These are phyloP conservation scores for Venturia nashicola DNA, from an alignment of 2,329 filamentous ascomycete genomes.

Conservation along the genomic window DNA sequence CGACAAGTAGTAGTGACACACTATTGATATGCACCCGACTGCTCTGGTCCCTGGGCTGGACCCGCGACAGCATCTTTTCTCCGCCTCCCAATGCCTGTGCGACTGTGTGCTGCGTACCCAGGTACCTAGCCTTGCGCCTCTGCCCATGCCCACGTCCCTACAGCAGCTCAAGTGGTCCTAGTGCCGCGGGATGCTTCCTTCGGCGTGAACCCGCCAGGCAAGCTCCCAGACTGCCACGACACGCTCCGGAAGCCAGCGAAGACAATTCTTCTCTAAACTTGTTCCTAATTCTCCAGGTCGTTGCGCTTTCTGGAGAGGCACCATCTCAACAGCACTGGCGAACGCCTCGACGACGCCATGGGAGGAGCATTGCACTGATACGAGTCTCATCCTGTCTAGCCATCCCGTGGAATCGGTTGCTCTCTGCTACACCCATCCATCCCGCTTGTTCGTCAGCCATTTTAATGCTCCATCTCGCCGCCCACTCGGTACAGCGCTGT, in stretches of 20 bases:
- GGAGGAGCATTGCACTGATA: background rate
- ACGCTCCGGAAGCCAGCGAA: background rate
- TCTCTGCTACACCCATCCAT: background rate
- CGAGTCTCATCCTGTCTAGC: background rate
- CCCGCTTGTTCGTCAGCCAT: background rate
- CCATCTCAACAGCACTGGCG: background rate
- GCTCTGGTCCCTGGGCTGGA: no score
- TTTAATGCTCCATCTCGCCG: background rate
- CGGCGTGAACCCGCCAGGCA: background rate
- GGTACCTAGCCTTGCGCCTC: background rate
- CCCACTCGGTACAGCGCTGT: background rate
- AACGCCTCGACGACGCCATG: background rate
- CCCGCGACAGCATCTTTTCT: background rate
- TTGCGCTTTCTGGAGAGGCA: background rate
- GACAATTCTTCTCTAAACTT: background rate
- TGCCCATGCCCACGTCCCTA: background rate
- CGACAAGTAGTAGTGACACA: no score
- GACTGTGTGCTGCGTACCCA: no score
- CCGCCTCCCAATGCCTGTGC: background rate
- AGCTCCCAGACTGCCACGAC: background rate
- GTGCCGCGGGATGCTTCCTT: background rate
- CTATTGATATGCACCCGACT: no score
- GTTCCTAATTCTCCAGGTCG: background rate
- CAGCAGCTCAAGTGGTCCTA: no score
- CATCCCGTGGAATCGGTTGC: background rate